Evolutionary conservation across 768 basidiomycete genomes (phyloP).

Genomic region (Coprinopsis cinerea): DNA sequence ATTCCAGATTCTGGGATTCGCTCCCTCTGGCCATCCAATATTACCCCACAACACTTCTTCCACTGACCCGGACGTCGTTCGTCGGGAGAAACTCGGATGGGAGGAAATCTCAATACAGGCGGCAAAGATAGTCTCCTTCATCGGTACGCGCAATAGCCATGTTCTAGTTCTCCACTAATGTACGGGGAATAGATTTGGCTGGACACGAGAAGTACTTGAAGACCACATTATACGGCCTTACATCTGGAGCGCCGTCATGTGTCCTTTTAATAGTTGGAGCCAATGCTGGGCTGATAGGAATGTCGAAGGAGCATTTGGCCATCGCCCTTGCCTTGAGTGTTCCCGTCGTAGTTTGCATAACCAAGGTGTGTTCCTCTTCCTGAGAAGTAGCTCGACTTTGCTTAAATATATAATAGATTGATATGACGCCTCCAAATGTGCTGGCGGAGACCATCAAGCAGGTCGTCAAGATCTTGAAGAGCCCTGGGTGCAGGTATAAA

Average conservation of each 20-base stretch:
- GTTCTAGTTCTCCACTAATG: not conserved
- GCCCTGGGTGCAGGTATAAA: constrained; percentile 81
- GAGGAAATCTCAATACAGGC: constrained; percentile 87
- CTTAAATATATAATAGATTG: constrained; percentile 49
- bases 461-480: constrained; percentile 85
- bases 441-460: constrained; percentile 90
- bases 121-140: constrained; percentile 92
- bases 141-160: constrained; percentile 41
- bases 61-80: constrained; percentile 55
- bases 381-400: not conserved
- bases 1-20: constrained; percentile 83
- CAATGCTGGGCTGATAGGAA: constrained; percentile 86
- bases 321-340: constrained; percentile 91
- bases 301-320: constrained; percentile 96
- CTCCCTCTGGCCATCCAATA: constrained; percentile 68
- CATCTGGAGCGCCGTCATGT: constrained; percentile 89
- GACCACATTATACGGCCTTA: constrained; percentile 92
- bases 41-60: constrained; percentile 58
- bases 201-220: constrained; percentile 92
- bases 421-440: constrained; percentile 94
- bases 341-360: constrained; percentile 90
- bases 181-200: constrained; percentile 63
- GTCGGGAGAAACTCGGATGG: constrained; percentile 90
- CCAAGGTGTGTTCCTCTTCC: constrained; percentile 54
- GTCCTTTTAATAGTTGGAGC: constrained; percentile 92